Evolutionary conservation across 2,329 filamentous ascomycete species (phyloP).

Genomic region (Alternaria longipes): DNA sequence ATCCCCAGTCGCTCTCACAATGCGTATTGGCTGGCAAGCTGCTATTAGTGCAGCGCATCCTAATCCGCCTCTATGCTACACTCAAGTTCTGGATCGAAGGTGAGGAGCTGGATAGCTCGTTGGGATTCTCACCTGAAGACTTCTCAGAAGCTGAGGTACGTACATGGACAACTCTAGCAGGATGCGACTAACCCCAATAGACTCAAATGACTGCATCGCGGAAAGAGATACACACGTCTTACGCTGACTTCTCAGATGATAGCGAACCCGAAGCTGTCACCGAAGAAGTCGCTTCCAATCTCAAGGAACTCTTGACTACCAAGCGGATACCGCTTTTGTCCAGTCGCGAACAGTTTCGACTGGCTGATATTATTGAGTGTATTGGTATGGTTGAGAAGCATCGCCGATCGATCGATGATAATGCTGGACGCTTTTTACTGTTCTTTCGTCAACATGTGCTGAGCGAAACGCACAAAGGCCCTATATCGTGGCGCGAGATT

Average conservation of each 20-base stretch:
- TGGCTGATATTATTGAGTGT: constrained; percentile 86
- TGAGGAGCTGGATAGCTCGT: constrained; percentile 79
- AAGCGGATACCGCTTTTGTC: constrained; percentile 82
- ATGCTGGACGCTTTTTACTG: constrained; percentile 85
- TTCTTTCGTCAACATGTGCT: constrained; percentile 86
- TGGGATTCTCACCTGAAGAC: constrained; percentile 65
- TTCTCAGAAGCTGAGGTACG: constrained; percentile 60
- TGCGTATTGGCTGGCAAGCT: constrained; percentile 84
- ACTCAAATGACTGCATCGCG: constrained; percentile 53
- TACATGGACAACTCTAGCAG: background rate
- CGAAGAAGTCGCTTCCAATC: constrained; percentile 72
- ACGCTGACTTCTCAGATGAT: constrained; percentile 62
- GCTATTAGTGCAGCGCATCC: constrained; percentile 73
- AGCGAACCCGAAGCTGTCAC: constrained; percentile 72
- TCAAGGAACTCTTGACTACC: constrained; percentile 80
- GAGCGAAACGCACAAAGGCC: constrained; percentile 68
- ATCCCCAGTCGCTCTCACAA: constrained; percentile 89
- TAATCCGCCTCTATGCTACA: constrained; percentile 76
- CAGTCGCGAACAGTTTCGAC: constrained; percentile 83
- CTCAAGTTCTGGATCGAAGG: constrained; percentile 86
- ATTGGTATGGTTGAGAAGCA: constrained; percentile 85
- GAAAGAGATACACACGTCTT: constrained; percentile 62
- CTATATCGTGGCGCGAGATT: constrained; percentile 77
- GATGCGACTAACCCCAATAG: constrained; percentile 29
- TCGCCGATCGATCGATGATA: constrained; percentile 87